Evolutionary conservation across 441 rosid genomes (phyloP), one percentile per base, ranked within the genome.

Genomic region (Rhodomyrtus psidioides): DNA sequence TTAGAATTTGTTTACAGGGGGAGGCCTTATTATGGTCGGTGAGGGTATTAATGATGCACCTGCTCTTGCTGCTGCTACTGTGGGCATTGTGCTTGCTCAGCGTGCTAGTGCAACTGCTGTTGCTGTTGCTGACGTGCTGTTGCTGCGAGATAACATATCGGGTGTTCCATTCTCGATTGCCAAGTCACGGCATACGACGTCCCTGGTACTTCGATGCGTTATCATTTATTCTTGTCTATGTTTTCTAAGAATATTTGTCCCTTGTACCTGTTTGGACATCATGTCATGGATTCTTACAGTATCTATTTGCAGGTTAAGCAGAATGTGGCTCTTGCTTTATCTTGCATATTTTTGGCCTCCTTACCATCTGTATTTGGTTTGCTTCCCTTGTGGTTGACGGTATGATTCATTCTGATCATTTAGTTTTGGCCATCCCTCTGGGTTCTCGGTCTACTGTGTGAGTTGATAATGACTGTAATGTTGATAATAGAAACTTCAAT

Each of bases 31-130:
- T 83, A 96, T 95, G 99, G 99, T 96, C 2, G 98, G 98, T 83
- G 98, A 97, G 94, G 99, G 99, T 23, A 96, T 97, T 74, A 97
- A 97, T 84, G 98, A 97, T 89, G 99, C 94, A 12, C 99, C 99
- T 51, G 98, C 99, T 55, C 95, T 97, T 59, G 99, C 99, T 82
- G 98, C 98, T 86, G 97, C 99, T 82, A 94, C 98, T 0, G 94
- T 95, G 16, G 98, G 99, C n/a, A 95, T 97, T 49, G 99, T 96
- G 53, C 98, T 97, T 86, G 98, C 98, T 84, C 98, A 95, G 62
- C 95, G 97, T n/a, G 99, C 99, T 54, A 97, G 99, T 93, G 97
- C 96, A 88, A 94, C 98, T 24, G 98, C 98, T 24, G 92, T 92
- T 81, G 98, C 95, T 39, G 98, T 97, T 88, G 99, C 98, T 15